Evolutionary conservation across 23 red algal genomes (phyloP).

Genomic region (Agarophyton chilense): DNA sequence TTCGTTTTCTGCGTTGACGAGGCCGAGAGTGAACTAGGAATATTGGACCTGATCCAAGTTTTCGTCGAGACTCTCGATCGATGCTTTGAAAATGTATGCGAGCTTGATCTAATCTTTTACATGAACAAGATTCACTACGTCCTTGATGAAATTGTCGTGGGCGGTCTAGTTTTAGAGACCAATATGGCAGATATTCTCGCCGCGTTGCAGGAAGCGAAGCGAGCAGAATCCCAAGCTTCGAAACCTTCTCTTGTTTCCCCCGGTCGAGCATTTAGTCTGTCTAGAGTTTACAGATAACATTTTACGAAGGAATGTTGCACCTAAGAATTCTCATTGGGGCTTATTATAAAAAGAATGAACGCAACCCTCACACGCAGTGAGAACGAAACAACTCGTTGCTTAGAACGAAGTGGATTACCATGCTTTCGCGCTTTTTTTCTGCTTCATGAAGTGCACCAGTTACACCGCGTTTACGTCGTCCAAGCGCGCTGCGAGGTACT

Average conservation of each 20-base stretch:
- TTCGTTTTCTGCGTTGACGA: slow-evolving; percentile 91
- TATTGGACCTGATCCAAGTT: slow-evolving; percentile 97
- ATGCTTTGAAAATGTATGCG: slow-evolving; percentile 98
- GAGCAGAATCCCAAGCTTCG: slow-evolving; percentile 32
- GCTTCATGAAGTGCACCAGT: not conserved
- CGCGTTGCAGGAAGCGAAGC: slow-evolving; percentile 74
- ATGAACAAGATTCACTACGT: slow-evolving; percentile 96
- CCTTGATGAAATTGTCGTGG: slow-evolving; percentile 93
- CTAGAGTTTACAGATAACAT: slow-evolving; percentile 27
- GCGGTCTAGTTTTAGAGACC: slow-evolving; percentile 90
- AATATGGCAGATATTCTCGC: slow-evolving; percentile 89
- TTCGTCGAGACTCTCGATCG: slow-evolving; percentile 97
- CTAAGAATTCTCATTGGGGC: too few species aligned
- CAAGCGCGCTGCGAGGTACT: slow-evolving; percentile 26
- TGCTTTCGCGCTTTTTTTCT: too few species aligned
- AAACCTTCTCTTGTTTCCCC: slow-evolving; percentile 9
- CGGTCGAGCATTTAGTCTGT: slow-evolving; percentile 46
- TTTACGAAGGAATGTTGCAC: not conserved
- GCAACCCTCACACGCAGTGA: too few species aligned
- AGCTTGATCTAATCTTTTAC: slow-evolving; percentile 95
- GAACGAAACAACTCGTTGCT: too few species aligned
- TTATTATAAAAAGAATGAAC: not conserved
- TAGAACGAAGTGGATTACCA: too few species aligned
- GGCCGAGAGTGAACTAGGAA: slow-evolving; percentile 89
- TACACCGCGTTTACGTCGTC: slow-evolving; percentile 46